A percentile compares a stretch with the other conserved stretches of the same genome.
Evolutionary conservation across 768 basidiomycete genomes (phyloP).

Genomic region (Filobasidium floriforme): DNA sequence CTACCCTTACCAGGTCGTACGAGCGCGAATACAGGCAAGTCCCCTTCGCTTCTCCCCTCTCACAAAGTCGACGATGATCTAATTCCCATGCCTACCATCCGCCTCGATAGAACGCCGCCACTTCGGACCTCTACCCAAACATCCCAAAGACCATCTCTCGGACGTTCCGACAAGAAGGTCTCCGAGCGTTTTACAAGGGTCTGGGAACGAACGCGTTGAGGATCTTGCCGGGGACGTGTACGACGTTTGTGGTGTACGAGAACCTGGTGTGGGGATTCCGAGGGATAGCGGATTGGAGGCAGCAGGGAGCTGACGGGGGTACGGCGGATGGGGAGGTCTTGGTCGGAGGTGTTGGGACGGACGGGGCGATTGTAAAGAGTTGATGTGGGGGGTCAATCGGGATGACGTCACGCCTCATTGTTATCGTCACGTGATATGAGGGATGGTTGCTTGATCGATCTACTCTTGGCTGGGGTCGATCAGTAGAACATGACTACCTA

Average conservation of each 20-base stretch:
- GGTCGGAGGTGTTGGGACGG: constrained; percentile 7
- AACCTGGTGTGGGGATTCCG: constrained; percentile 44
- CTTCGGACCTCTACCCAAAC: constrained; percentile 58
- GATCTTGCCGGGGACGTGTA: constrained; percentile 92
- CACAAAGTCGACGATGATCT: not conserved
- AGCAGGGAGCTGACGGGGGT: constrained; percentile 10
- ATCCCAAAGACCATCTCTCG: constrained; percentile 71
- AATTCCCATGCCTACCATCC: not conserved
- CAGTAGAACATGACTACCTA: not conserved
- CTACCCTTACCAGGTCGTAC: constrained; percentile 95
- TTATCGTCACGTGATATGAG: not conserved
- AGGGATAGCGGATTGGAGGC: constrained; percentile 31
- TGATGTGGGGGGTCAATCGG: not conserved
- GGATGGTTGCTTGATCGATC: not conserved
- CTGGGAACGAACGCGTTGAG: constrained; percentile 88
- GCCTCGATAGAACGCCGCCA: constrained; percentile 22
- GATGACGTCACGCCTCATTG: too few species aligned
- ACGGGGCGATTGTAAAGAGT: constrained; percentile 11
- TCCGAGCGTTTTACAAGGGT: constrained; percentile 86
- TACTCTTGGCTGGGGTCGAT: not conserved
- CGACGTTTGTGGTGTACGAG: constrained; percentile 94
- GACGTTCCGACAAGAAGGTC: constrained; percentile 73
- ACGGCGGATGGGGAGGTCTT: not conserved
- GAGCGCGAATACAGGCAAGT: constrained; percentile 81
- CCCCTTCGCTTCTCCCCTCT: not conserved